Evolutionary conservation across 108 stramenopile species (phyloP).

Genomic region (Thalassiosira profunda): DNA sequence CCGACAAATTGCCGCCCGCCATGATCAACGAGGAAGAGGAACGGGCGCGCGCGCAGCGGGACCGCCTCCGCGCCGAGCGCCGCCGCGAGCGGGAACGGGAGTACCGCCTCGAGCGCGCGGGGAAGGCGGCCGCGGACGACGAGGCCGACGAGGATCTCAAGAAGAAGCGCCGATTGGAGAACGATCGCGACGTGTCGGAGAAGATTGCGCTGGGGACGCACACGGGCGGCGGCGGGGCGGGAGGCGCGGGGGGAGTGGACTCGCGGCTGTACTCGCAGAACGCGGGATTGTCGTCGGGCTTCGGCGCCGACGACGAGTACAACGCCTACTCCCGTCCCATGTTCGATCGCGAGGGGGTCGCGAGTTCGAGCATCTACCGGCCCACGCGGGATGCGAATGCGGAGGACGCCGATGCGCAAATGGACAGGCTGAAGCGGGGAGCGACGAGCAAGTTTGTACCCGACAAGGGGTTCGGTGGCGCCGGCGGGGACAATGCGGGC

Average conservation of each 20-base stretch:
- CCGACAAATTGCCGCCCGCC: too few species aligned
- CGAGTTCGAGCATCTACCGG: conserved; percentile 91
- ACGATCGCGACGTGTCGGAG: conserved; percentile 98
- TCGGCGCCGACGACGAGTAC: conserved; percentile 99
- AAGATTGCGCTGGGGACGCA: conserved; percentile 98
- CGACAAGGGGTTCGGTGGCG: conserved; percentile 87
- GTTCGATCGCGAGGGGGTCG: conserved; percentile 90
- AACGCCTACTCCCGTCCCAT: conserved; percentile 95
- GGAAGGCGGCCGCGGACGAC: conserved; percentile 45
- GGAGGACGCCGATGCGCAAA: conserved; percentile 86
- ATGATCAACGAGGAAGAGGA: conserved; percentile 44
- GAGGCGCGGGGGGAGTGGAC: conserved; percentile 90
- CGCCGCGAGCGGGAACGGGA: conserved; percentile 95
- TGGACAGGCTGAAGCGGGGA: conserved; percentile 74
- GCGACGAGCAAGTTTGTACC: conserved; percentile 88
- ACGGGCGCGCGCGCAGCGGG: conserved; percentile 89
- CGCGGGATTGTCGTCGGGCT: conserved; percentile 95
- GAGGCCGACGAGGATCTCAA: conserved; percentile 51
- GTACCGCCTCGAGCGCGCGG: conserved; percentile 88
- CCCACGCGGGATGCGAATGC: conserved; percentile 84
- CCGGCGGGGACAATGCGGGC: conserved; percentile 64
- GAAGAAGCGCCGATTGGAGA: conserved; percentile 90
- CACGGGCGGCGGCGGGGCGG: conserved; percentile 76
- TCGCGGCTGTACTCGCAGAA: conserved; percentile 95
- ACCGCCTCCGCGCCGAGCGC: conserved; percentile 91